Percentiles rank a stretch among this genome's conserved stretches.
phyloP scores from a whole-genome alignment of 192 early-diverging fungal genomes.

The Backusella australiensis region DNA sequence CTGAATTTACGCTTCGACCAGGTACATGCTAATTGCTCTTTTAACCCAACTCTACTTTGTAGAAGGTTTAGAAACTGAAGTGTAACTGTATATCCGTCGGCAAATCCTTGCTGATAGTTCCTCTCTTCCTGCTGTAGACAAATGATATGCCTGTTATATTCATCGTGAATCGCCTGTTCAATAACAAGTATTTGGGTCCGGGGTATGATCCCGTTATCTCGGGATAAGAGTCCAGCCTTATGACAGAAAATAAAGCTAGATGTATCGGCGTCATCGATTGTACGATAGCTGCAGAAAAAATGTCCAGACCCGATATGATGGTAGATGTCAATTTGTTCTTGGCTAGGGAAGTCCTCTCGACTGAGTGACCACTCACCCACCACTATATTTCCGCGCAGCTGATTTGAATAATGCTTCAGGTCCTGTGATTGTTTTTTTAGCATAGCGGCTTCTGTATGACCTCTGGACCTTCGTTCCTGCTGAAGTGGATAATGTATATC shows the following conservation, averaged over 20 bases:
- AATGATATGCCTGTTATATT: not conserved
- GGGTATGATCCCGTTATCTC: not conserved
- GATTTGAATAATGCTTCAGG: not conserved
- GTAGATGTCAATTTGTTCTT: not conserved
- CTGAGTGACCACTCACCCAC: conserved; percentile 26
- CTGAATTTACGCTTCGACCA: not conserved
- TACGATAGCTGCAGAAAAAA: conserved; percentile 26
- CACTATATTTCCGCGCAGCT: conserved; percentile 6
- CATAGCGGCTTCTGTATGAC: conserved; percentile 11
- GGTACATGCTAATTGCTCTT: not conserved
- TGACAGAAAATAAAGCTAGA: conserved; percentile 22
- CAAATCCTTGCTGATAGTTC: not conserved
- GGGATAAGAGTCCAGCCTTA: not conserved
- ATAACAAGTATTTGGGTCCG: not conserved
- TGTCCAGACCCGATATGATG: conserved; percentile 11
- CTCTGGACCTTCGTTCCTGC: conserved; percentile 7
- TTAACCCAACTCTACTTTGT: not conserved
- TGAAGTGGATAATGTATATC: not conserved
- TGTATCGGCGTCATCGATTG: conserved; percentile 15
- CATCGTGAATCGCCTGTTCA: not conserved
- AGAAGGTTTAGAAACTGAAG: not conserved
- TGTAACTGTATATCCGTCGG: not conserved
- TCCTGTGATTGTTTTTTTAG: not conserved
- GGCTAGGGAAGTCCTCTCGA: conserved; percentile 5
- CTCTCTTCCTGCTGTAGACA: not conserved